Evolutionary conservation across 768 basidiomycete genomes (phyloP).

Genomic region (Cystobasidiopsis lactophilus): DNA sequence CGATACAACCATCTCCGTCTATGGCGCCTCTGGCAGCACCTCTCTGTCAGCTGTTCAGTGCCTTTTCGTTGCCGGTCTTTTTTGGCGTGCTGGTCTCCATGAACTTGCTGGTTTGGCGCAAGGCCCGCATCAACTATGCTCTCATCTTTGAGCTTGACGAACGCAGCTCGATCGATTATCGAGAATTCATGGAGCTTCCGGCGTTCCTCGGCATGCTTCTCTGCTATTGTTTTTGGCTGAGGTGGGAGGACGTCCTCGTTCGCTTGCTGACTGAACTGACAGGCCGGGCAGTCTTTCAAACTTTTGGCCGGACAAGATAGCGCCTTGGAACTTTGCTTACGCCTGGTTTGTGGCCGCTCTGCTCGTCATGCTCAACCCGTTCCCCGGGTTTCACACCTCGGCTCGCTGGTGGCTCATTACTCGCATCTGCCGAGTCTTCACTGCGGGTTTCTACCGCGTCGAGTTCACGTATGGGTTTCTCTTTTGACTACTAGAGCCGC

Average conservation of each 20-base stretch:
- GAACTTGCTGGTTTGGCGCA: slow-evolving; percentile 61
- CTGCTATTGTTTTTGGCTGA: slow-evolving; percentile 62
- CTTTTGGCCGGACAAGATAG: slow-evolving; percentile 34
- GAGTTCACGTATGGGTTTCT: no score
- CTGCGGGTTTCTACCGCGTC: slow-evolving; percentile 47
- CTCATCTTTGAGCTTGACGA: slow-evolving; percentile 46
- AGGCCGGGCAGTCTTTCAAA: slow-evolving; percentile 29
- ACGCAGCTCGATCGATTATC: slow-evolving; percentile 46
- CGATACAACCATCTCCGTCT: neutral
- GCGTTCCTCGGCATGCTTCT: slow-evolving; percentile 53
- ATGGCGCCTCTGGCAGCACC: slow-evolving; percentile 34
- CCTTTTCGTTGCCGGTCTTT: slow-evolving; percentile 48
- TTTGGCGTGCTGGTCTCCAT: slow-evolving; percentile 55
- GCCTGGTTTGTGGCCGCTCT: slow-evolving; percentile 50
- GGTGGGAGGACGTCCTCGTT: slow-evolving; percentile 24
- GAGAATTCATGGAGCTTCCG: slow-evolving; percentile 59
- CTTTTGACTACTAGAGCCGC: no score
- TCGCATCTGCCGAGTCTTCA: slow-evolving; percentile 39
- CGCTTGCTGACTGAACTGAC: no score
- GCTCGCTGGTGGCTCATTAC: slow-evolving; percentile 65
- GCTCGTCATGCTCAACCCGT: slow-evolving; percentile 47
- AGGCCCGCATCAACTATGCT: slow-evolving; percentile 65
- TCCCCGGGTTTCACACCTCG: slow-evolving; percentile 40
- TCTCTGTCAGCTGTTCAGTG: slow-evolving; percentile 55
- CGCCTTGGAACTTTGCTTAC: slow-evolving; percentile 54